phyloP scores from a whole-genome alignment of 768 basidiomycete species.

The Kwoniella mangroviensis region DNA sequence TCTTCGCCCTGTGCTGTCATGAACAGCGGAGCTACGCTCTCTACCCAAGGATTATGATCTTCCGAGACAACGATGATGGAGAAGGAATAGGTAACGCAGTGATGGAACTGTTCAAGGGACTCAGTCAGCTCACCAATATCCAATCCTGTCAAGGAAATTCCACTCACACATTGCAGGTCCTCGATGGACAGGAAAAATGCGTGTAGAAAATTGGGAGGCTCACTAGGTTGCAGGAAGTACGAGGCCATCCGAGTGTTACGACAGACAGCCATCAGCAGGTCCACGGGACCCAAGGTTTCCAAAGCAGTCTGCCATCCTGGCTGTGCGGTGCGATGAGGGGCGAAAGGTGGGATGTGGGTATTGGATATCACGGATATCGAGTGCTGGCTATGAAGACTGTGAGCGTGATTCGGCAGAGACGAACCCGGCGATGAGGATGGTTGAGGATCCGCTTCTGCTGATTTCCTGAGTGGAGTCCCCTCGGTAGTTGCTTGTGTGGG shows the following conservation, averaged over 20 bases:
- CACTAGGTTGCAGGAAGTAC: conserved; percentile 22
- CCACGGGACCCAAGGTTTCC: conserved; percentile 22
- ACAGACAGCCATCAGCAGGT: conserved; percentile 28
- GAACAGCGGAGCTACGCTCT: conserved; percentile 33
- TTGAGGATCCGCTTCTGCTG: not conserved
- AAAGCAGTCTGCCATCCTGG: not conserved
- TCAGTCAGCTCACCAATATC: conserved; percentile 15
- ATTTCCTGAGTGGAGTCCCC: not conserved
- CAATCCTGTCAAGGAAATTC: not conserved
- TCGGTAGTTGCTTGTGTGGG: not conserved
- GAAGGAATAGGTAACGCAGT: conserved; percentile 38
- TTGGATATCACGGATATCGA: not conserved
- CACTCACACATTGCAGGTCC: conserved; percentile 18
- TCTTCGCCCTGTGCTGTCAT: conserved; percentile 16
- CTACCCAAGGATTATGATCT: conserved; percentile 39
- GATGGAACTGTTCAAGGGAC: conserved; percentile 38
- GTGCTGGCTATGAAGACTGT: not conserved
- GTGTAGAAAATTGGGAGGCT: conserved; percentile 32
- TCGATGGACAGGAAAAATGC: conserved; percentile 4
- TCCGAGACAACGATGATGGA: conserved; percentile 38
- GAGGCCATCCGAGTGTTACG: conserved; percentile 30
- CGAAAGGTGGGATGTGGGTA: not conserved
- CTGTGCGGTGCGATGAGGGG: not conserved
- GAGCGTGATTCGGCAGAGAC: not conserved
- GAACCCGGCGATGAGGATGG: not conserved